Evolutionary conservation across 2,329 filamentous ascomycete genomes (phyloP).

Genomic region (Microcyclospora pomicola): DNA sequence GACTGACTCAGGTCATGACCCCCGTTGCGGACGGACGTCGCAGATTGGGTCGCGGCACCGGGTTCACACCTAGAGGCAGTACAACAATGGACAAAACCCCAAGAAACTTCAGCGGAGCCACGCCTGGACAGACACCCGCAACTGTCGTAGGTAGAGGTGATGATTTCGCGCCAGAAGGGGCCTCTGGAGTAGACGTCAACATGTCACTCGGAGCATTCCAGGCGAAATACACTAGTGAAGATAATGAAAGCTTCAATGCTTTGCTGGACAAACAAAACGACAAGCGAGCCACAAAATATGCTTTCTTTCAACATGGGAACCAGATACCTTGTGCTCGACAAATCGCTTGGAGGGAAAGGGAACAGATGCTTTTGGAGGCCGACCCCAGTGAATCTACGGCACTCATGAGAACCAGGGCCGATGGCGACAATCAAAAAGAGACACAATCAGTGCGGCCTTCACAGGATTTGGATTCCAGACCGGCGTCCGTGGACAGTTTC

Average conservation of each 20-base stretch:
- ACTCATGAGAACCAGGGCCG: slow-evolving; percentile 5
- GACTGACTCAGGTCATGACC: slow-evolving; percentile 59
- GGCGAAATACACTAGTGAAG: slow-evolving; percentile 87
- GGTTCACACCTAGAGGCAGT: slow-evolving; percentile 18
- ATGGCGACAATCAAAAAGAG: slow-evolving; percentile 14
- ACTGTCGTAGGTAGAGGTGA: slow-evolving; percentile 15
- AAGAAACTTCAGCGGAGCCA: slow-evolving; percentile 53
- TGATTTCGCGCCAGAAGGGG: slow-evolving; percentile 22
- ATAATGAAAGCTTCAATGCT: slow-evolving; percentile 93
- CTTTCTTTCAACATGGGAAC: slow-evolving; percentile 80
- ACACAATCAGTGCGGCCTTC: slow-evolving; percentile 31
- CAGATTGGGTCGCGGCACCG: slow-evolving; percentile 25
- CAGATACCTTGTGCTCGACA: slow-evolving; percentile 56
- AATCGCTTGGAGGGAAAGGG: slow-evolving; percentile 38
- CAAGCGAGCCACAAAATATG: slow-evolving; percentile 69
- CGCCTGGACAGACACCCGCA: slow-evolving; percentile 51
- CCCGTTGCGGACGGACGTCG: slow-evolving; percentile 44
- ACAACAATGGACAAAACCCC: slow-evolving; percentile 11
- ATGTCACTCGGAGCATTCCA: slow-evolving; percentile 80
- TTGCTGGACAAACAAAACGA: slow-evolving; percentile 82
- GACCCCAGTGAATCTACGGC: slow-evolving; percentile 7
- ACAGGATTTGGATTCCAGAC: slow-evolving; percentile 52
- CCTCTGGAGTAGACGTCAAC: slow-evolving; percentile 51
- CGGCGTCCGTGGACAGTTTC: slow-evolving; percentile 67
- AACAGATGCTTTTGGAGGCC: slow-evolving; percentile 48